Evolutionary conservation across 768 basidiomycete species (phyloP).

Genomic region (Terana coerulea): DNA sequence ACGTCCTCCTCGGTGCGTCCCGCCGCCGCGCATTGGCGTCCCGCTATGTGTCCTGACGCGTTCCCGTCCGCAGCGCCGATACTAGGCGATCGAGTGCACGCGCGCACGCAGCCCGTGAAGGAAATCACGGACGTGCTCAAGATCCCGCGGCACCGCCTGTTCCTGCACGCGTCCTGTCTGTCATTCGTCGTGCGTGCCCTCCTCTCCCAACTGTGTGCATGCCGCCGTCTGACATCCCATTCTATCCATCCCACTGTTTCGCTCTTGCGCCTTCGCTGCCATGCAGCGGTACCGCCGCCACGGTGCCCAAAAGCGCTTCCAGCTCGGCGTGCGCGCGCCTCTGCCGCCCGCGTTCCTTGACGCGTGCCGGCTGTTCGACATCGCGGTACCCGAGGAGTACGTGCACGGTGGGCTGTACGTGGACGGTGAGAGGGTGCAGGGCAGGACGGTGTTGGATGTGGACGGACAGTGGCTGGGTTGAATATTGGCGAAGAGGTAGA

Average conservation of each 20-base stretch:
- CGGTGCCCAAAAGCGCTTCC: constrained; percentile 45
- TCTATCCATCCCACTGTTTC: no score
- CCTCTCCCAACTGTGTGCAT: no score
- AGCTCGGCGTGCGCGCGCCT: constrained; percentile 53
- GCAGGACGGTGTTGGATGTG: constrained; percentile 2
- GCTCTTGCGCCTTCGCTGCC: no score
- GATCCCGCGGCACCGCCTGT: no score
- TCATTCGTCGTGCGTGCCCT: constrained; percentile 51
- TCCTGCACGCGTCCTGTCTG: constrained; percentile 56
- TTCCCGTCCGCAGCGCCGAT: constrained; percentile 48
- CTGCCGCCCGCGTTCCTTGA: constrained; percentile 52
- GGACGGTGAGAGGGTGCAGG: constrained; percentile 36
- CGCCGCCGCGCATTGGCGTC: no score
- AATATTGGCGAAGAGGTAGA: no score
- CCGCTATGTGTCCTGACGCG: no score
- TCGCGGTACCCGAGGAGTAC: constrained; percentile 36
- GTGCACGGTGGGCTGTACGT: constrained; percentile 44
- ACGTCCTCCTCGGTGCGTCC: constrained; percentile 42
- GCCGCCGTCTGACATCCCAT: no score
- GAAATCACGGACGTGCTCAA: no score
- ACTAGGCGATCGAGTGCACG: constrained; percentile 67
- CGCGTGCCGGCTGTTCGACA: constrained; percentile 43
- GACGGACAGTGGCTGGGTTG: no score
- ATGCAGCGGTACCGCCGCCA: constrained; percentile 45
- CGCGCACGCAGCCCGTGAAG: no score